Conservation (phyloP, 2,329 filamentous ascomycete genomes). For the Venturia effusa region DNA sequence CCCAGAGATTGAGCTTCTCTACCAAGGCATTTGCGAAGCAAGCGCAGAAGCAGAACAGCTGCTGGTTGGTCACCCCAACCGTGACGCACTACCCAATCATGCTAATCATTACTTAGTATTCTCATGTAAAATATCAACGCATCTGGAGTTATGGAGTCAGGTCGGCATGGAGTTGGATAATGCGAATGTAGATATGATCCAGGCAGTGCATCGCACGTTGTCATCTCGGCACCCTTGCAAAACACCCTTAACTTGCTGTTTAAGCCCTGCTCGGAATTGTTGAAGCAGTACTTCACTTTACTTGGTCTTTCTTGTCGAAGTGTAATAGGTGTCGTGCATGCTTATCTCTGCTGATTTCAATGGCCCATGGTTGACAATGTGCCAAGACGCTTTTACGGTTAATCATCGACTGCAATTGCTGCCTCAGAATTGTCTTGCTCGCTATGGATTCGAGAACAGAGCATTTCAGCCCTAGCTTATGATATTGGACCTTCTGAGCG, state of each 20-base stretch:
- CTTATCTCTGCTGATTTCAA: neutral
- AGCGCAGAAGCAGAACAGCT: conserved; percentile 53
- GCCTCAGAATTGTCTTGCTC: neutral
- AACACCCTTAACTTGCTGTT: neutral
- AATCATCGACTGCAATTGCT: neutral
- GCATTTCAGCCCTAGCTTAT: too few relatives aligned
- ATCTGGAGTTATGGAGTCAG: conserved; percentile 1
- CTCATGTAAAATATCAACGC: neutral
- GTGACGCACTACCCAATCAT: neutral
- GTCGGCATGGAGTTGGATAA: neutral
- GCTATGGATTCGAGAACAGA: neutral
- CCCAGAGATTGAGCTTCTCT: conserved; percentile 76
- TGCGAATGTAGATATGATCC: neutral
- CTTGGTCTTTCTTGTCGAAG: neutral
- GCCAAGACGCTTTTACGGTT: neutral
- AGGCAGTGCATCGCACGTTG: neutral
- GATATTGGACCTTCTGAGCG: neutral
- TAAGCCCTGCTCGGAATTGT: neutral
- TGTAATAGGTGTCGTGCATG: neutral
- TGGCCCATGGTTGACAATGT: neutral
- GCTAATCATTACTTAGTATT: neutral
- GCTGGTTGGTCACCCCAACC: conserved; percentile 43
- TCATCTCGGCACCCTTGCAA: neutral
- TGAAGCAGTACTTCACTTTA: neutral
- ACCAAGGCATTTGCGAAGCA: conserved; percentile 95